Evolutionary conservation across 1,139 yeast genomes (phyloP), one percentile per base, ranked within the genome.

Genomic region (Yamadazyma siamensis): DNA sequence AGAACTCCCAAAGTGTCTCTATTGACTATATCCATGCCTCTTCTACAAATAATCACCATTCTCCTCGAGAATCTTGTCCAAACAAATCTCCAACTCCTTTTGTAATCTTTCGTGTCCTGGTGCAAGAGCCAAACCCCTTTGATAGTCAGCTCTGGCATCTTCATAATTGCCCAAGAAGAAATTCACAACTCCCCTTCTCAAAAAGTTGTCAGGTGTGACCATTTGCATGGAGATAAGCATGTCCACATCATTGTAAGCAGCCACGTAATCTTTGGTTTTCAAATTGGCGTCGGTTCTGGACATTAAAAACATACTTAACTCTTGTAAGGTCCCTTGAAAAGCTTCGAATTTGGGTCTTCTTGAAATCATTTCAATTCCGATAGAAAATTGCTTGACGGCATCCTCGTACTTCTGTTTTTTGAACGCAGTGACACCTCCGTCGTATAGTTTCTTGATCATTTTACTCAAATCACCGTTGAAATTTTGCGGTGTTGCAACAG

Each of bases 271-370:
- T 32, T 76, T 71, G 35, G 72, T 65, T 47, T 81, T 72, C 52
- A 88, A 66, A 47, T 81, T 75, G 0, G 95, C 85, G 49, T 89
- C 97, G 14, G 95, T 79, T 42, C 96, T 72, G 34, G 87, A 82
- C 65, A 80, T 81, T 35, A 89, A 59, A 50, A 87, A 73, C 47
- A 76, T 68, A 28, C 80, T 71, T 34, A 85, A 61, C 53, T 91
- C 97, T 48, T 83, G 89, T 34, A 88, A 59, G 22, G 89, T 82
- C 25, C 80, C 73, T 43, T 77, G 88, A 48, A 88, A 84, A 8
- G 89, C 69, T 54, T 91, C 98, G 72, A 89, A 88, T 47, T 85
- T 80, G 20, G 88, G 79, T 54, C 97, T 75, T 44, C 85, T 78
- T 39, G 75, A 62, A 13, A 89, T 83, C 77, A 88, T 76, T 34